phyloP scores from a whole-genome alignment of 2,329 filamentous ascomycete genomes.

The Aureobasidium sp. region DNA sequence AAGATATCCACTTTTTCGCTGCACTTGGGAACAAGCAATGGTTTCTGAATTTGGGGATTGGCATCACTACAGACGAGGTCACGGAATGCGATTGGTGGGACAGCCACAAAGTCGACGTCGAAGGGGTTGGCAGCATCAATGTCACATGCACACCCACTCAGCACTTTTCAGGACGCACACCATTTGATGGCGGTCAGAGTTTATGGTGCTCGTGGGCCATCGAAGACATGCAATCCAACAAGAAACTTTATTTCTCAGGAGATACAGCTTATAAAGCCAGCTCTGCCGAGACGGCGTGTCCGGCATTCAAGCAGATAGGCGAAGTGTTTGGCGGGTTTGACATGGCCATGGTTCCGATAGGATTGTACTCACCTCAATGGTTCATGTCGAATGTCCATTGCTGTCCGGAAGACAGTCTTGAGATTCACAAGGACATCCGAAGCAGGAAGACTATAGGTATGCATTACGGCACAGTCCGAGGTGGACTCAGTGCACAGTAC shows the following conservation, averaged over 20 bases:
- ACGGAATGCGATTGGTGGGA: conserved; percentile 48
- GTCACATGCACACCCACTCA: conserved; percentile 44
- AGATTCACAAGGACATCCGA: conserved; percentile 42
- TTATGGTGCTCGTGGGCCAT: conserved; percentile 46
- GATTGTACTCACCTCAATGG: conserved; percentile 40
- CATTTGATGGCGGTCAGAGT: conserved; percentile 34
- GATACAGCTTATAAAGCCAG: conserved; percentile 44
- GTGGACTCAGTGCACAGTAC: conserved; percentile 38
- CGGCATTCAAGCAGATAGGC: conserved; percentile 43
- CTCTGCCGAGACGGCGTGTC: conserved; percentile 37
- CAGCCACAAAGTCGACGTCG: conserved; percentile 30
- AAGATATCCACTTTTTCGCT: conserved; percentile 38
- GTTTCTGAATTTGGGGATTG: conserved; percentile 31
- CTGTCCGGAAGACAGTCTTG: conserved; percentile 42
- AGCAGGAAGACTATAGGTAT: conserved; percentile 45
- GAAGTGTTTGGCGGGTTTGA: conserved; percentile 42
- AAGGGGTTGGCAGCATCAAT: conserved; percentile 32
- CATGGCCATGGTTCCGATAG: conserved; percentile 44
- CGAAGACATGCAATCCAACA: conserved; percentile 25
- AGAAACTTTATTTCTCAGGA: conserved; percentile 42
- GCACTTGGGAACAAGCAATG: conserved; percentile 35
- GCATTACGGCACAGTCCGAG: conserved; percentile 46
- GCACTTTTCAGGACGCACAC: conserved; percentile 39
- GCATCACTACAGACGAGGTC: conserved; percentile 35
- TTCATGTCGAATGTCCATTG: conserved; percentile 42